These are phyloP conservation scores for Hansfordia pulvinata DNA, from an alignment of 2,329 filamentous ascomycete genomes.

Conservation along the genomic window DNA sequence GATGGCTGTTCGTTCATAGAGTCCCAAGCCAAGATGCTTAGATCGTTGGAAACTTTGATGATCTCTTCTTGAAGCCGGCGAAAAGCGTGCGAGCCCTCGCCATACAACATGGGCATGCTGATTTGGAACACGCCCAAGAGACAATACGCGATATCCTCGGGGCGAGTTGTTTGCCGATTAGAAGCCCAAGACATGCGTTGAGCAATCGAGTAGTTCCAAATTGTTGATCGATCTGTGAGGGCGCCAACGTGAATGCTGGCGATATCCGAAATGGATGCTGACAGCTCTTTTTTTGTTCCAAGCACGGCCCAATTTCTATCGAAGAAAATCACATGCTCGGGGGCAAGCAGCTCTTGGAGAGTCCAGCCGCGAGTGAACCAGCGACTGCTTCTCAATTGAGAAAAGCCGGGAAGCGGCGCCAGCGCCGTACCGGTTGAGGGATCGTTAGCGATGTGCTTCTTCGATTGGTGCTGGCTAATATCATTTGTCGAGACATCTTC, in stretches of 20 bases:
- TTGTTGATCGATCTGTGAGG: background rate
- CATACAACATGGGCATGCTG: constrained; percentile 7
- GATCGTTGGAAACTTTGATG: constrained; percentile 5
- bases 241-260: constrained; percentile 5
- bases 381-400: constrained; percentile 1
- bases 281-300: constrained; percentile 3
- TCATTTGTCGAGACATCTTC: constrained; percentile 6
- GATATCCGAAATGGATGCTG: constrained; percentile 2
- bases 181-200: constrained; percentile 7
- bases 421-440: background rate
- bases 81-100: constrained; percentile 6
- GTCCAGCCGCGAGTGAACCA: constrained; percentile 7
- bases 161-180: constrained; percentile 3
- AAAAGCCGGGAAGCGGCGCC: background rate
- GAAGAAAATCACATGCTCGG: constrained; percentile 6
- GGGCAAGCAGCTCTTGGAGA: constrained; percentile 9
- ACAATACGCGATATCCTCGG: constrained; percentile 8
- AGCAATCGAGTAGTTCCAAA: constrained; percentile 2
- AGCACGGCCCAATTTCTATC: constrained; percentile 5
- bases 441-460: too few species aligned
- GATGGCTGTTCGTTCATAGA: too few species aligned
- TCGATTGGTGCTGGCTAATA: too few species aligned
- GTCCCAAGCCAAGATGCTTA: constrained; percentile 8
- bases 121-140: constrained; percentile 7
- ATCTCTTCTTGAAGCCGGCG: constrained; percentile 7